Percentiles rank a stretch among this genome's conserved stretches.
These are phyloP conservation scores for Cinchona pubescens DNA, from an alignment of 257 asterid genomes.

Conservation along the genomic window DNA sequence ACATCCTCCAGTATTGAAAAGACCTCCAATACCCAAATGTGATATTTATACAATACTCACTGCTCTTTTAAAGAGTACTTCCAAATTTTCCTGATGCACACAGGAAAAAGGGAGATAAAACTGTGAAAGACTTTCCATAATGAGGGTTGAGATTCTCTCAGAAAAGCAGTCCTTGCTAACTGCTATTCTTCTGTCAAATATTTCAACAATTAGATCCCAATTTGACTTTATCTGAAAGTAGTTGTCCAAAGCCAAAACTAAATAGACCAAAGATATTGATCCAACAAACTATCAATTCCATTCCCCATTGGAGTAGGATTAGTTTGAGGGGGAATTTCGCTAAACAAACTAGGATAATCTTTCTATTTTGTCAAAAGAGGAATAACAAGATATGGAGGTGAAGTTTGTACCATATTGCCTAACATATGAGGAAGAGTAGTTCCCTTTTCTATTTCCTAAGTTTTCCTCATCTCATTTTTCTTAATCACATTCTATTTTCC, in stretches of 20 bases:
- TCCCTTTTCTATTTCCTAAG: background rate
- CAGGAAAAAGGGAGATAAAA: background rate
- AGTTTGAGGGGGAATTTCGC: background rate
- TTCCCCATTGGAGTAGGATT: background rate
- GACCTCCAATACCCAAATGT: background rate
- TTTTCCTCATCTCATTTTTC: background rate
- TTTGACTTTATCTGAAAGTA: background rate
- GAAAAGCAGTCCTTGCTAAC: background rate
- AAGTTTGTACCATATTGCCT: background rate
- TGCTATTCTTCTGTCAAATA: background rate
- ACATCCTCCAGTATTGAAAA: no score
- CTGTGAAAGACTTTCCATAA: background rate
- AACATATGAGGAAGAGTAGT: background rate
- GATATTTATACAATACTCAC: background rate
- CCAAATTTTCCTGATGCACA: background rate
- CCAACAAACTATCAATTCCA: background rate
- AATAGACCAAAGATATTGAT: background rate
- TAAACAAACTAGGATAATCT: background rate
- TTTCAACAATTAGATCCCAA: background rate
- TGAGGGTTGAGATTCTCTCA: background rate
- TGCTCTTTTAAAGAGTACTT: background rate
- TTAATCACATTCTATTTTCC: background rate
- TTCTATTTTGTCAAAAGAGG: background rate
- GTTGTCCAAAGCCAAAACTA: background rate
- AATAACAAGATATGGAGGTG: background rate